Evolutionary conservation across 768 basidiomycete genomes (phyloP).

Genomic region (Mycena metata): DNA sequence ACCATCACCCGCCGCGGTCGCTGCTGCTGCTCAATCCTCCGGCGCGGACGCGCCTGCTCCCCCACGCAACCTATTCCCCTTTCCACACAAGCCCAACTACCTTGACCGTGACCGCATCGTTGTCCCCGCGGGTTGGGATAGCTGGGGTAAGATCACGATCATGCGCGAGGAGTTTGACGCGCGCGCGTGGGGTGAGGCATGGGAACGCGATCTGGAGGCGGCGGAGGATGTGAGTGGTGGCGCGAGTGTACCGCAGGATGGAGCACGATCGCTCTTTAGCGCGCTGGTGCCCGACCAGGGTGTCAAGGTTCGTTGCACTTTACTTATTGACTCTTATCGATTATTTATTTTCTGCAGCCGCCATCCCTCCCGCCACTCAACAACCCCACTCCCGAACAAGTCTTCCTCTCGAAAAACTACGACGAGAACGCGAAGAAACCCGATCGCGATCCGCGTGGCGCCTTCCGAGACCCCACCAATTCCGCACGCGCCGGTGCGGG

Average conservation of each 20-base stretch:
- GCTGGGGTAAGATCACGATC: slow-evolving; percentile 95
- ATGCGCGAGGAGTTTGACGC: slow-evolving; percentile 94
- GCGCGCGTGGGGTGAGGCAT: slow-evolving; percentile 81
- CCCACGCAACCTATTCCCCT: slow-evolving; percentile 86
- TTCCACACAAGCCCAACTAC: slow-evolving; percentile 88
- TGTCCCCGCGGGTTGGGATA: slow-evolving; percentile 97
- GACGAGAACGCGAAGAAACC: slow-evolving; percentile 93
- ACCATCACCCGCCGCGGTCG: slow-evolving; percentile 69
- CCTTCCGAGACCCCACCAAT: slow-evolving; percentile 85
- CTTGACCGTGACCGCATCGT: slow-evolving; percentile 94
- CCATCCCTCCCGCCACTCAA: slow-evolving; percentile 82
- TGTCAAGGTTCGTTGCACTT: slow-evolving; percentile 66
- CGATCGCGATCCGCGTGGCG: slow-evolving; percentile 89
- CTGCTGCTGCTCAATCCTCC: slow-evolving; percentile 40
- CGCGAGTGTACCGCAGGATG: slow-evolving; percentile 52
- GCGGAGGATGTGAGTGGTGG: slow-evolving; percentile 50
- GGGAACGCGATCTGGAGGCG: slow-evolving; percentile 77
- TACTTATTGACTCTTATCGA: background rate
- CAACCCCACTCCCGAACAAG: slow-evolving; percentile 88
- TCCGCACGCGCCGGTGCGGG: slow-evolving; percentile 71
- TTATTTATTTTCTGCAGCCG: slow-evolving; percentile 55
- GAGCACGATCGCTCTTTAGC: slow-evolving; percentile 77
- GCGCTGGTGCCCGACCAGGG: slow-evolving; percentile 83
- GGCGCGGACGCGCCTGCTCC: slow-evolving; percentile 78
- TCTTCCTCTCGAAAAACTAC: slow-evolving; percentile 91